These are phyloP conservation scores for Didymella arachidicola DNA, from an alignment of 2,329 filamentous ascomycete species.

Conservation along the genomic window DNA sequence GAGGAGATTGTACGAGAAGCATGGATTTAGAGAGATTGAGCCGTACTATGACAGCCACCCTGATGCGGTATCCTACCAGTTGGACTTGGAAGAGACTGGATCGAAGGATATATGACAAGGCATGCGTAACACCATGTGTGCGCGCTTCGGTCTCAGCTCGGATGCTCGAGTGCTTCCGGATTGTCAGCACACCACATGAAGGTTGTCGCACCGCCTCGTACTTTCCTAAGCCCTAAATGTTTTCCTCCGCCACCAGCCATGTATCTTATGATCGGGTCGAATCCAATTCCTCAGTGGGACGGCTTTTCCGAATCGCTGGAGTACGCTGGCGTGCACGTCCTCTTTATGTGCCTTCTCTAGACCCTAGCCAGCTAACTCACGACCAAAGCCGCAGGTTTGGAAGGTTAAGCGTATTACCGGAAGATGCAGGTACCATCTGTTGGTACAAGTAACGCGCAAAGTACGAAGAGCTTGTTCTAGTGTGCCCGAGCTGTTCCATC, in stretches of 20 bases:
- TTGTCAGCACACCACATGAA: not conserved
- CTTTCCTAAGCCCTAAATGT: not conserved
- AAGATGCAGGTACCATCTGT: not conserved
- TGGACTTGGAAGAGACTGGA: constrained; percentile 32
- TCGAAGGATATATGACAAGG: not conserved
- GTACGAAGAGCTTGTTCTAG: not conserved
- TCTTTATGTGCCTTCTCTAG: not conserved
- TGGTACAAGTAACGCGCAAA: not conserved
- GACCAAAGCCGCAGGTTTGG: not conserved
- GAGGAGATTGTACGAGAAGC: constrained; percentile 56
- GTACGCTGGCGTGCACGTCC: not conserved
- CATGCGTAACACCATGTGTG: not conserved
- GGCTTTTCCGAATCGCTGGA: not conserved
- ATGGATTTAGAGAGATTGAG: constrained; percentile 62
- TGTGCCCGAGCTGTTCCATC: too few species aligned
- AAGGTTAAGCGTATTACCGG: not conserved
- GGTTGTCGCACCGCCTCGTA: not conserved
- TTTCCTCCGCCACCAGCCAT: not conserved
- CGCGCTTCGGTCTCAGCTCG: not conserved
- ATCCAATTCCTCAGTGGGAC: not conserved
- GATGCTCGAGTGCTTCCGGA: not conserved
- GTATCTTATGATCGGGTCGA: not conserved
- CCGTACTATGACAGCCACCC: constrained; percentile 65
- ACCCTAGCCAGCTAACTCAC: not conserved
- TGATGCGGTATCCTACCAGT: constrained; percentile 61